phyloP scores from a whole-genome alignment of 441 rosid genomes.

The Metrosideros polymorpha region DNA sequence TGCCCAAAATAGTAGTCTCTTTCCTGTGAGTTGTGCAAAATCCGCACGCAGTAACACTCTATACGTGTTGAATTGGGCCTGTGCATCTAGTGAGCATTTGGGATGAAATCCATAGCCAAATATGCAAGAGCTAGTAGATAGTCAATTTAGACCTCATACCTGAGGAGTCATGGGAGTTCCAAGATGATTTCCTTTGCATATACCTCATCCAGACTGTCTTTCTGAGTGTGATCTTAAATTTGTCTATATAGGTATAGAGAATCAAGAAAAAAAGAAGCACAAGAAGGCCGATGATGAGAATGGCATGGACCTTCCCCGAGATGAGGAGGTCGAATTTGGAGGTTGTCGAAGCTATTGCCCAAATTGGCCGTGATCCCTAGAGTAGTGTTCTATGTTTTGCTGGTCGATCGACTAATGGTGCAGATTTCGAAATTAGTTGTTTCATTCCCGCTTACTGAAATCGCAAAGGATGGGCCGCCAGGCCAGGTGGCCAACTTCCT shows the following conservation, averaged over 20 bases:
- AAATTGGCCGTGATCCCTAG: slow-evolving; percentile 49
- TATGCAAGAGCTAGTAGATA: background rate
- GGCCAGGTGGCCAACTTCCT: slow-evolving; percentile 54
- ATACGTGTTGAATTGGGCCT: background rate
- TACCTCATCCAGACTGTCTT: background rate
- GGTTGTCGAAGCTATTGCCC: slow-evolving; percentile 67
- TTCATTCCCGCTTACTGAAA: slow-evolving; percentile 1
- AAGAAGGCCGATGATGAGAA: slow-evolving; percentile 32
- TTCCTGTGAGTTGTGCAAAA: no score
- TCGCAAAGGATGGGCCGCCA: slow-evolving; percentile 53
- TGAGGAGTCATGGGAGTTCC: background rate
- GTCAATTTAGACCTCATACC: background rate
- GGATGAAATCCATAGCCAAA: background rate
- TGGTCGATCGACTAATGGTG: background rate
- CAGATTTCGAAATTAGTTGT: background rate
- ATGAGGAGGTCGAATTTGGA: slow-evolving; percentile 57
- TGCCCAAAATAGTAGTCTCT: background rate
- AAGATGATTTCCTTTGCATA: background rate
- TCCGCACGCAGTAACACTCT: background rate
- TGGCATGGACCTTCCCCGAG: slow-evolving; percentile 44
- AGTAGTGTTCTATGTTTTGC: slow-evolving; percentile 18
- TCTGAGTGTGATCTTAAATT: background rate
- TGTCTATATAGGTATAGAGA: slow-evolving; percentile 41
- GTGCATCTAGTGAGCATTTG: background rate
- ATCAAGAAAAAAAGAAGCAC: slow-evolving; percentile 54